Base-by-base conservation (phyloP, 495 filamentous ascomycete species). In the Talaromyces nanjingensis region DNA sequence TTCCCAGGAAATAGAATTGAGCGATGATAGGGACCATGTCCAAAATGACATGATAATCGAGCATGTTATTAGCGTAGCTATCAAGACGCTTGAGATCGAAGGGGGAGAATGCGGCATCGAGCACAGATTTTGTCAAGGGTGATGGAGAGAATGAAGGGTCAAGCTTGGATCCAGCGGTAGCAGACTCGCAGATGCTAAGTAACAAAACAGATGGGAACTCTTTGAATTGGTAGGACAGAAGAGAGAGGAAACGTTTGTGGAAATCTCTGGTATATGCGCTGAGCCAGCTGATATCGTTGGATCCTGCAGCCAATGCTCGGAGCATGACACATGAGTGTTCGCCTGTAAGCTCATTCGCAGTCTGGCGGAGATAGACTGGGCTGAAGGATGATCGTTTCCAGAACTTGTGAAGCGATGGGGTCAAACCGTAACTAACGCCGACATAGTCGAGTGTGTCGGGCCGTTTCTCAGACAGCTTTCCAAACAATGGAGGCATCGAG, bases 271-370 rank as follows among this genome's bases (percentile, higher is more conserved):
- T 81, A 69, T 93, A 99, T 8, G 92, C 92, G 39, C 89, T 90
- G 12, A 97, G 82, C 94, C 96, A 98, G 67, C 80, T 82, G 54
- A 78, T 81, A 66, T 97, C 91, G 54, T 81, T 83, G 52, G 78
- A 79, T 47, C 85, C 83, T 25, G 79, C 77, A 34, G 78, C 75
- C 25, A 87, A 78, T 5, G 90, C 87, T 60, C 91, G 87, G 34
- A 99, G 83, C 96, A 99, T 99, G 37, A 99, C 93, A 72, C 92
- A 97, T 0, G 93, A 93, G 69, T 99, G 93, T 77, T 99, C 96
- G 65, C 96, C 96, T 0, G 94, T 99, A 27, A 99, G 82, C 55
- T 97, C 91, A 70, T 97, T 98, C 6, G 96, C 79, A 3, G 96
- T 99, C 81, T 99, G 96, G 55, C 96, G 87, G 52, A 98, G 82